Percentiles rank a stretch among this genome's conserved stretches.
Evolutionary conservation across 2,329 filamentous ascomycete species (phyloP).

Genomic region (Aspergillus sp.): DNA sequence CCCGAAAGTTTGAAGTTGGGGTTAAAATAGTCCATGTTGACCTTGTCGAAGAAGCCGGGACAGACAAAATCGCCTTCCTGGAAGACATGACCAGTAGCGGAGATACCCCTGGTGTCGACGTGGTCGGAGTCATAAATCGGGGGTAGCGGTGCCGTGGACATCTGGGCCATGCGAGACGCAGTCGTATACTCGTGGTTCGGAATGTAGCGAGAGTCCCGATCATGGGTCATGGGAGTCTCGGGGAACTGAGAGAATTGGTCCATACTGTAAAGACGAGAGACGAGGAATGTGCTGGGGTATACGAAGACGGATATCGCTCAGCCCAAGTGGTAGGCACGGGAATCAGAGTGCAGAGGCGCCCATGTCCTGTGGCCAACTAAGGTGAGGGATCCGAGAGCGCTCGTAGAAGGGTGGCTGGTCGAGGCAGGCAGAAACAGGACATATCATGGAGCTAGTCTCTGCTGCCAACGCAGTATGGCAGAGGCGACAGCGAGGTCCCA

Average conservation of each 20-base stretch:
- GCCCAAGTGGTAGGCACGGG: too few species aligned
- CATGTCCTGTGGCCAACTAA: background rate
- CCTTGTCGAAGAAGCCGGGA: constrained; percentile 23
- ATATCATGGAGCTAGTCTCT: too few species aligned
- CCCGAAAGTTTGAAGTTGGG: constrained; percentile 17
- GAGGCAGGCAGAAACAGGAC: too few species aligned
- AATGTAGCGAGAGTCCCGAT: constrained; percentile 16
- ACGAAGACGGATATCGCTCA: too few species aligned
- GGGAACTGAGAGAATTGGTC: constrained; percentile 1
- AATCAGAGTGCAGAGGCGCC: background rate
- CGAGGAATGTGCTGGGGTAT: background rate
- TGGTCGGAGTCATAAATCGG: constrained; percentile 6
- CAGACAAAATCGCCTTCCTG: constrained; percentile 27
- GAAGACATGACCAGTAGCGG: constrained; percentile 22
- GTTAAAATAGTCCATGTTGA: constrained; percentile 18
- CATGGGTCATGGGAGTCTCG: constrained; percentile 19
- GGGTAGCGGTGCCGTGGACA: constrained; percentile 1
- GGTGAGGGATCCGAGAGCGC: too few species aligned
- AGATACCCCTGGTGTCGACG: constrained; percentile 7
- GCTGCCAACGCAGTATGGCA: too few species aligned
- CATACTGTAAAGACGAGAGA: constrained; percentile 6
- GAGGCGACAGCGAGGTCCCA: too few species aligned
- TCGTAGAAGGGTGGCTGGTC: too few species aligned
- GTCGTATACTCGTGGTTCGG: constrained; percentile 20
- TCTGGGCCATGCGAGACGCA: constrained; percentile 5